Conservation (phyloP, 306 rosid species). For the Lathyrus oleraceus region DNA sequence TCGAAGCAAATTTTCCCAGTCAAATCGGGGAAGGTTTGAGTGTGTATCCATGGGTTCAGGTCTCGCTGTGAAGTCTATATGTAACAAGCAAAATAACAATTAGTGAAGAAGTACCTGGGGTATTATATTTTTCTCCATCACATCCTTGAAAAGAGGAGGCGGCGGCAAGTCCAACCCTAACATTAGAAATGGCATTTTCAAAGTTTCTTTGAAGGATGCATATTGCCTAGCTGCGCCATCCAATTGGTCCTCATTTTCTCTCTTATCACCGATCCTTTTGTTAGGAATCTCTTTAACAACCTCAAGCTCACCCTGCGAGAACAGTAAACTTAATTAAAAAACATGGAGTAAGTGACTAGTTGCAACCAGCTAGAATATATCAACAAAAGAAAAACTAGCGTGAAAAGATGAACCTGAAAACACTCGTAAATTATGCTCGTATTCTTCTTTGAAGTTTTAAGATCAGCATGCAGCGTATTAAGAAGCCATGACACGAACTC, state of each 20-base stretch:
- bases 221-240: not conserved
- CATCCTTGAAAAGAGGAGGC: constrained; percentile 95
- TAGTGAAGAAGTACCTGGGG: constrained; percentile 70
- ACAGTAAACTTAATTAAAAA: constrained; percentile 22
- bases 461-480: constrained; percentile 83
- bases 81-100: constrained; percentile 15
- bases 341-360: constrained; percentile 12
- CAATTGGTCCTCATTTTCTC: too few relatives aligned
- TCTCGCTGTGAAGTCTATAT: not conserved
- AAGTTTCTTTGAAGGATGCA: constrained; percentile 55
- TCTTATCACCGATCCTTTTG: constrained; percentile 28
- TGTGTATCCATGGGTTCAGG: not conserved
- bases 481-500: constrained; percentile 98
- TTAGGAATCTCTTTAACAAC: constrained; percentile 84
- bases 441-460: constrained; percentile 75
- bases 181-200: constrained; percentile 91
- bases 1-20: too few relatives aligned
- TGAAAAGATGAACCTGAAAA: constrained; percentile 66
- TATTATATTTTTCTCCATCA: constrained; percentile 97
- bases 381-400: constrained; percentile 28
- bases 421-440: constrained; percentile 84
- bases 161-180: constrained; percentile 98
- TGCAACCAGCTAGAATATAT: constrained; percentile 25
- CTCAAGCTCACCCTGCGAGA: constrained; percentile 87
- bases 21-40: not conserved